Percentiles rank a stretch among this genome's conserved stretches.
These are phyloP conservation scores for Geotrichum candidum DNA, from an alignment of 1,139 yeast species.

Conservation along the genomic window DNA sequence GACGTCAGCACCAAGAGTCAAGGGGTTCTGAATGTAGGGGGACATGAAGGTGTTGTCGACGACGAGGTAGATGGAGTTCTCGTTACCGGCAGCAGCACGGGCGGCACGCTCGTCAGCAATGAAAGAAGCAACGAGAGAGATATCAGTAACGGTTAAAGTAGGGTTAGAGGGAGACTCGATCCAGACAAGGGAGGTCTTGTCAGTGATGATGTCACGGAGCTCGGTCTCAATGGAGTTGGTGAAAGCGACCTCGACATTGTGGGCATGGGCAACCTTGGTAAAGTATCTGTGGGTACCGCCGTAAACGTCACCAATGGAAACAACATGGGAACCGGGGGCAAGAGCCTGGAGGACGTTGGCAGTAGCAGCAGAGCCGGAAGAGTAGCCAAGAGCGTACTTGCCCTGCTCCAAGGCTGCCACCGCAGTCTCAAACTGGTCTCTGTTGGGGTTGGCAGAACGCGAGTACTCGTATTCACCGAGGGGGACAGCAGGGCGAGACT, in stretches of 20 bases:
- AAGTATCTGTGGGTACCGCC: conserved; percentile 93
- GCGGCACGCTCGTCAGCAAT: conserved; percentile 44
- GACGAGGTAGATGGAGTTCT: conserved; percentile 52
- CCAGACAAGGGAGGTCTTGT: conserved; percentile 74
- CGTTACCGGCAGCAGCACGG: conserved; percentile 35
- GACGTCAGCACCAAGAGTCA: conserved; percentile 75
- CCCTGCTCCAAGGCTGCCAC: conserved; percentile 78
- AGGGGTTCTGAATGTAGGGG: conserved; percentile 85
- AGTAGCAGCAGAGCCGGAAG: conserved; percentile 85
- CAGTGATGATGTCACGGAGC: conserved; percentile 49
- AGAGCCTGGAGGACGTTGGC: conserved; percentile 71
- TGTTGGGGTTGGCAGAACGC: conserved; percentile 83
- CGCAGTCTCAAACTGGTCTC: conserved; percentile 74
- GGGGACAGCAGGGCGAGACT: conserved; percentile 69
- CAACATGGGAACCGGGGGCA: conserved; percentile 66
- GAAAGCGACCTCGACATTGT: conserved; percentile 67
- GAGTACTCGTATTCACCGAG: conserved; percentile 80
- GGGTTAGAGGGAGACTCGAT: conserved; percentile 89
- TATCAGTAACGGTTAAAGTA: conserved; percentile 70
- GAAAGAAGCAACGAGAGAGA: conserved; percentile 50
- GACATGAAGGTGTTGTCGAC: conserved; percentile 94
- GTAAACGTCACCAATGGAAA: conserved; percentile 82
- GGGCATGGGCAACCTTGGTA: conserved; percentile 77
- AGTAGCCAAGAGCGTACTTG: conserved; percentile 69
- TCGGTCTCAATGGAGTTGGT: conserved; percentile 60